Percentiles rank a stretch among this genome's conserved stretches.
phyloP scores from a whole-genome alignment of 176 grass and related monocot genomes.

The Avena sativa region DNA sequence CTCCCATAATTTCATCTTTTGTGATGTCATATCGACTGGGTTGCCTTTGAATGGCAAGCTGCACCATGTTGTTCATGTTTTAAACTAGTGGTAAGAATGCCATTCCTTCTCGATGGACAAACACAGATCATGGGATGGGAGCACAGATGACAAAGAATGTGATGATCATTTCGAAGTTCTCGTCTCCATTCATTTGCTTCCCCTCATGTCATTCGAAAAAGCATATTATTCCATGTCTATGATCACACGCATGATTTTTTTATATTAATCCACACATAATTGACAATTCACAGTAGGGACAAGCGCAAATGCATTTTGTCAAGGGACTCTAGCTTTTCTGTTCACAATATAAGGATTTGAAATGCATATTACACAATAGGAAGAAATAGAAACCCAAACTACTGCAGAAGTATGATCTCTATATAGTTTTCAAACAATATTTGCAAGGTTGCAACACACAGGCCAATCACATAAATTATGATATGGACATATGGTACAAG shows the following conservation, averaged over 20 bases:
- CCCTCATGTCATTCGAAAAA: constrained; percentile 4
- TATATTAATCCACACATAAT: not conserved
- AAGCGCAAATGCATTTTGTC: not conserved
- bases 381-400: not conserved
- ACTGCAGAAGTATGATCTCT: constrained; percentile 17
- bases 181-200: not conserved
- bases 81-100: not conserved
- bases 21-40: not conserved
- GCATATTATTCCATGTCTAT: not conserved
- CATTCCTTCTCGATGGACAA: not conserved
- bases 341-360: constrained; percentile 19
- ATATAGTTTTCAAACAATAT: constrained; percentile 29
- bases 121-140: not conserved
- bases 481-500: constrained; percentile 37
- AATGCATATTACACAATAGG: not conserved
- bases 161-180: constrained; percentile 32
- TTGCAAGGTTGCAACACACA: constrained; percentile 33
- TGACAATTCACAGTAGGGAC: not conserved
- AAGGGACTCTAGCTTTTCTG: not conserved
- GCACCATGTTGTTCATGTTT: not conserved
- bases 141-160: constrained; percentile 11
- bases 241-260: not conserved
- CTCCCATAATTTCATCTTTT: constrained; percentile 18
- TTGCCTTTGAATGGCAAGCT: constrained; percentile 4
- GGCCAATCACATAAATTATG: constrained; percentile 48